Conservation (phyloP, 2,329 filamentous ascomycete species). For the Alternaria panax region DNA sequence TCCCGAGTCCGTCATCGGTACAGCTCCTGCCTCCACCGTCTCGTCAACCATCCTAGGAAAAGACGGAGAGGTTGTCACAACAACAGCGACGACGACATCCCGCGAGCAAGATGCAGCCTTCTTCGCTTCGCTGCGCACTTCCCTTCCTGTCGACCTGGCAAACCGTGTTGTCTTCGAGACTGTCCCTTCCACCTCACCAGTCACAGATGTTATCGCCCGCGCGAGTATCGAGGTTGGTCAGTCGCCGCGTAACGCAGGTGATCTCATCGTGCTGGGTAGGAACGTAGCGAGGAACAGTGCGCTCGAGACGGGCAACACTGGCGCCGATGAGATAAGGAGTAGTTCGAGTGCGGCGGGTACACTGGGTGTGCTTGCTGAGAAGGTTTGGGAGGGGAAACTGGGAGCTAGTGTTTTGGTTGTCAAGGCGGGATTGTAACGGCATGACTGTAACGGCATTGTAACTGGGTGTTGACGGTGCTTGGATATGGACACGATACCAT, state of each 20-base stretch:
- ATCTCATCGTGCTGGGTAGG: constrained; percentile 73
- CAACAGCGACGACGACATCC: constrained; percentile 13
- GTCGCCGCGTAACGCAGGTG: constrained; percentile 70
- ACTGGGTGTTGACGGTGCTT: background rate
- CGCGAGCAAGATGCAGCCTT: constrained; percentile 61
- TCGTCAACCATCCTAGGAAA: constrained; percentile 21
- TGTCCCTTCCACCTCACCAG: constrained; percentile 42
- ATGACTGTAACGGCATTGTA: background rate
- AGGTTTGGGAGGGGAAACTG: constrained; percentile 65
- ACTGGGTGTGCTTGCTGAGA: constrained; percentile 67
- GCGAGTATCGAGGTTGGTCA: constrained; percentile 68
- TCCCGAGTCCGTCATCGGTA: constrained; percentile 28
- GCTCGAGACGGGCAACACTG: constrained; percentile 41
- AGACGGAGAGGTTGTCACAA: constrained; percentile 15
- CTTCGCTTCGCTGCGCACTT: constrained; percentile 65
- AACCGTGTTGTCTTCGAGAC: constrained; percentile 67
- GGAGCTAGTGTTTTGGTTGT: constrained; percentile 74
- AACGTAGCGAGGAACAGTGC: constrained; percentile 38
- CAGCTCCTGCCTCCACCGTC: constrained; percentile 13
- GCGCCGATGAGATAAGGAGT: constrained; percentile 50
- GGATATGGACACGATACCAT: background rate
- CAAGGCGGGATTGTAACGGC: constrained; percentile 58
- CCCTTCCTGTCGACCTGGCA: constrained; percentile 60
- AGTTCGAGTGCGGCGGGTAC: constrained; percentile 51
- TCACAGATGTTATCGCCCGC: constrained; percentile 59